Conservation (phyloP, 208 protist species). For the Acanthamoeba sp. region DNA sequence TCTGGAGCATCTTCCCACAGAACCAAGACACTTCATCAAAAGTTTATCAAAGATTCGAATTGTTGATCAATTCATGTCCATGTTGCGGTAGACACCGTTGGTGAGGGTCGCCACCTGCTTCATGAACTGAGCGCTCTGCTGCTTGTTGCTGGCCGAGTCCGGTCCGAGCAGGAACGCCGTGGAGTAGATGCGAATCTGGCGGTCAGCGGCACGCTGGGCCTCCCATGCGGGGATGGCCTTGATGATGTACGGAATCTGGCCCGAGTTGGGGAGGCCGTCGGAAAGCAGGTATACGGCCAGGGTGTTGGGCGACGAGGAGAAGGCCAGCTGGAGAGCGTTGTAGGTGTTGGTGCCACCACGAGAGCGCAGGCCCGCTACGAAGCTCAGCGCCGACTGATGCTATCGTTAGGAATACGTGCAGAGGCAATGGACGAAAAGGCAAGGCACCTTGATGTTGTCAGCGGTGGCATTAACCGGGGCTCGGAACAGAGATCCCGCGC, state of each 20-base stretch:
- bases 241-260: not conserved
- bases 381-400: not conserved
- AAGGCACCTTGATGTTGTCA: not conserved
- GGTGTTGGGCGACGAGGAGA: not conserved
- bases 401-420: too few species aligned
- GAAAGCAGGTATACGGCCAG: not conserved
- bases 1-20: too few species aligned
- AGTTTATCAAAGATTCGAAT: too few species aligned
- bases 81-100: conserved; percentile 52
- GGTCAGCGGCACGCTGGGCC: not conserved
- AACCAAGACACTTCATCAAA: too few species aligned
- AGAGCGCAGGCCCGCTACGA: not conserved
- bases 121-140: conserved; percentile 48
- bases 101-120: conserved; percentile 31
- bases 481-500: not conserved
- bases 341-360: not conserved
- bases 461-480: not conserved
- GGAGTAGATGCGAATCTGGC: conserved; percentile 7
- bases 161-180: conserved; percentile 50
- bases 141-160: not conserved
- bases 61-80: too few species aligned
- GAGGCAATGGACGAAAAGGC: too few species aligned
- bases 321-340: not conserved
- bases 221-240: not conserved
- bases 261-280: conserved; percentile 1